Evolutionary conservation across 345 rosid genomes (phyloP).

Genomic region (Mangifera indica): DNA sequence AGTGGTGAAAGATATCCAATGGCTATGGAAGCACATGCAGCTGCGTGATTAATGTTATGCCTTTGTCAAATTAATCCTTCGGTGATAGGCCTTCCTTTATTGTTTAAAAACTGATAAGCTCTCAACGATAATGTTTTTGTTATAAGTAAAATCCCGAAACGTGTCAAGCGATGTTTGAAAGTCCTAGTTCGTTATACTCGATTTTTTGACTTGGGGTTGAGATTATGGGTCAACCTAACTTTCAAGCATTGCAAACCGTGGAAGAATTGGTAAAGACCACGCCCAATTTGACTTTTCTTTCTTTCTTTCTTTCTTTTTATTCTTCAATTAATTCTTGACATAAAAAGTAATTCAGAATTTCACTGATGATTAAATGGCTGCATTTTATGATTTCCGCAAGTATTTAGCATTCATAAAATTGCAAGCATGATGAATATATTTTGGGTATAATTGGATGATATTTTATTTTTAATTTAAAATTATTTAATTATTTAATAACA

Average conservation of each 20-base stretch:
- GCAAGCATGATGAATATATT: not conserved
- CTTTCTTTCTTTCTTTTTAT: too few relatives aligned
- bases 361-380: too few relatives aligned
- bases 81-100: not conserved
- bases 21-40: not conserved
- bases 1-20: not conserved
- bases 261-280: slow-evolving; percentile 6
- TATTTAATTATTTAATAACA: too few relatives aligned
- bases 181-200: not conserved
- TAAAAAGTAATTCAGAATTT: too few relatives aligned
- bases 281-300: not conserved
- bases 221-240: not conserved
- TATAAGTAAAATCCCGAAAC: not conserved
- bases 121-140: not conserved
- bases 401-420: too few relatives aligned
- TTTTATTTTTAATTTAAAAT: too few relatives aligned
- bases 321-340: not conserved
- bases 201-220: not conserved
- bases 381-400: too few relatives aligned
- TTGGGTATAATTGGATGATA: too few relatives aligned
- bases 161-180: not conserved
- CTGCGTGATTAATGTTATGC: not conserved
- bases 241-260: not conserved
- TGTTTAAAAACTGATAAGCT: too few relatives aligned
- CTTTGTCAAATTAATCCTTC: not conserved